A percentile compares a stretch with the other conserved stretches of the same genome.
Evolutionary conservation across 371 early-diverging fungal species (phyloP).

Genomic region (Chytridium lagenaria): DNA sequence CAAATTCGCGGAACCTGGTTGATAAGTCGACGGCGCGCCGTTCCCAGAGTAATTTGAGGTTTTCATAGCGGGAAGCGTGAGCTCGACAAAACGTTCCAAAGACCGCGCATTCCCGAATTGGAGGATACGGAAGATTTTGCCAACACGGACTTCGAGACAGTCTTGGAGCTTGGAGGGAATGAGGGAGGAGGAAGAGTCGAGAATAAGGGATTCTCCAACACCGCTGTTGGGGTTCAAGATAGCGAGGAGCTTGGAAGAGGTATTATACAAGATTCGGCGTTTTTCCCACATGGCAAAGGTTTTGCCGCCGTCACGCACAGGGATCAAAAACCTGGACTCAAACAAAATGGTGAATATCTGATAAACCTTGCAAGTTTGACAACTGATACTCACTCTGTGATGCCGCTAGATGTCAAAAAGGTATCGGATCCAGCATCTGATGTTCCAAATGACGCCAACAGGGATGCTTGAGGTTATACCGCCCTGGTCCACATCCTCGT

Average conservation of each 20-base stretch:
- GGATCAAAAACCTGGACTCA: not conserved
- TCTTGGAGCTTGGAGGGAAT: not conserved
- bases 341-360: too few relatives aligned
- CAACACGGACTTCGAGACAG: not conserved
- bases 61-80: not conserved
- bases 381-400: not conserved
- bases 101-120: not conserved
- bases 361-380: too few relatives aligned
- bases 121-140: not conserved
- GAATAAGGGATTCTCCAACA: not conserved
- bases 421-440: too few relatives aligned
- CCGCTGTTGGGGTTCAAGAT: not conserved
- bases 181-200: not conserved
- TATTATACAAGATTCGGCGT: not conserved
- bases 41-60: not conserved
- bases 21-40: too few relatives aligned
- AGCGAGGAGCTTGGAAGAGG: not conserved
- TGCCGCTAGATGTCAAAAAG: too few relatives aligned
- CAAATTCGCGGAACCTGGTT: not conserved
- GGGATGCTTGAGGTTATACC: too few relatives aligned
- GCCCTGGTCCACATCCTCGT: too few relatives aligned
- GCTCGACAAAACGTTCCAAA: not conserved
- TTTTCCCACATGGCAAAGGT: slow-evolving; percentile 4
- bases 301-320: not conserved
- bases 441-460: too few relatives aligned